These are phyloP conservation scores for Datura wrightii DNA, from an alignment of 257 asterid species.

Conservation along the genomic window DNA sequence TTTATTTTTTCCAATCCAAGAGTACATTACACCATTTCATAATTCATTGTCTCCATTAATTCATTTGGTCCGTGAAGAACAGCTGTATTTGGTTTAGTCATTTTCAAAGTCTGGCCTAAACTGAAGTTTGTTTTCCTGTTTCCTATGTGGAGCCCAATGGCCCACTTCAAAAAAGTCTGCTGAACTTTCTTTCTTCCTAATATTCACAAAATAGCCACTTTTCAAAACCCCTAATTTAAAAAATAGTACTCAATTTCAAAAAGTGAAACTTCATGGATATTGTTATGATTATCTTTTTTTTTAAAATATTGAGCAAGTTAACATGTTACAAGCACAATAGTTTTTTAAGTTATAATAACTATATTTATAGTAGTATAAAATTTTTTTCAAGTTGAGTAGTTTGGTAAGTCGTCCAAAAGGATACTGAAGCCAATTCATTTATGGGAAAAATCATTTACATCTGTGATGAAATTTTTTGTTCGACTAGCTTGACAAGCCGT, in stretches of 20 bases:
- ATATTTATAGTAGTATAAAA: no score
- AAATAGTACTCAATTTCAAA: background rate
- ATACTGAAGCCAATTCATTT: no score
- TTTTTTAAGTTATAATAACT: no score
- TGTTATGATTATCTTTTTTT: no score
- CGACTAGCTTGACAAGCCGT: no score
- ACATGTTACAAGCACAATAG: no score
- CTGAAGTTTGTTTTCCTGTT: slow-evolving; percentile 51
- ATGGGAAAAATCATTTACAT: no score
- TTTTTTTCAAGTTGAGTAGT: no score
- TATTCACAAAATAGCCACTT: background rate
- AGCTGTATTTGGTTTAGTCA: slow-evolving; percentile 46
- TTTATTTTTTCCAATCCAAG: background rate
- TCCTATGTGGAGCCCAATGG: slow-evolving; percentile 48
- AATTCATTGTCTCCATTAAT: slow-evolving; percentile 35
- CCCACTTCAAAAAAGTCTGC: slow-evolving; percentile 29
- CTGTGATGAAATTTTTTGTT: no score
- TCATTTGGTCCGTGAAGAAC: slow-evolving; percentile 40
- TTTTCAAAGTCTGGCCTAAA: slow-evolving; percentile 47
- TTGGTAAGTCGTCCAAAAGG: no score
- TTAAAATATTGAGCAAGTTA: no score
- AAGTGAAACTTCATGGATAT: no score
- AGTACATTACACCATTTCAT: slow-evolving; percentile 32
- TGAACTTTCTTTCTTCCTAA: slow-evolving; percentile 28
- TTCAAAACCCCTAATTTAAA: background rate